Evolutionary conservation across 116 monocot species (phyloP), one percentile per base, ranked within the genome.

Genomic region (Thalassia testudinum): DNA sequence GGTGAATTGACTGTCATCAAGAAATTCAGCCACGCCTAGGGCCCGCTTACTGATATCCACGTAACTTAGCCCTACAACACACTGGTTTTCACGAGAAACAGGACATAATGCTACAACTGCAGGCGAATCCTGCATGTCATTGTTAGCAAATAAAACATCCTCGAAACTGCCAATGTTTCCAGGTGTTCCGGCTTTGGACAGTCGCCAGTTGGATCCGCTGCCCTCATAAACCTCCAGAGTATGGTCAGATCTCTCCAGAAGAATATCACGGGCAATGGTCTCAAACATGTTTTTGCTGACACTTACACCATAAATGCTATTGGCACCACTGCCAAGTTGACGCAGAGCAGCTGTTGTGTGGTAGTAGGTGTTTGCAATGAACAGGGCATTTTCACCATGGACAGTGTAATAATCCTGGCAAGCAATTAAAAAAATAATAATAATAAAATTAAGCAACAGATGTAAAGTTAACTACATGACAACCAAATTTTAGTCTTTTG

Each of bases 111-210:
- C 62, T 69, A 95, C 68, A 14, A 76, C 84, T 27, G 85, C 95
- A 53, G 95, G 95, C 24, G 84, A 75, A 63, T 95, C 95, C 47
- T 95, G 87, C 95, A 95, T 95, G 56, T 88, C 95, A 66, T 79
- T 95, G 74, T 88, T 95, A 53, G 95, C 84, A 73, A 95, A 95
- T 65, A 95, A 72, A 65, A 95, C 57, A 57, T 95, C 88, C 76
- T 95, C 95, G 72, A 95, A 95, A 58, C 70, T 74, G 52, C 87
- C 88, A 70, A 88, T 72, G 47, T 85, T 95, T 7, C 95, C 95
- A 24, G 95, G 95, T 60, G 88, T 88, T 45, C 87, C 95, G 52
- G 64, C 57, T 75, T 81, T 95, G 16, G 69, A 59, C 67, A 88
- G 67, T 43, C 74, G 60, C 95, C 95, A 95, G 54, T 78, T 95